Evolutionary conservation across 2,329 filamentous ascomycete species (phyloP), one percentile per base, ranked within the genome.

Genomic region (Davidsoniella australis): DNA sequence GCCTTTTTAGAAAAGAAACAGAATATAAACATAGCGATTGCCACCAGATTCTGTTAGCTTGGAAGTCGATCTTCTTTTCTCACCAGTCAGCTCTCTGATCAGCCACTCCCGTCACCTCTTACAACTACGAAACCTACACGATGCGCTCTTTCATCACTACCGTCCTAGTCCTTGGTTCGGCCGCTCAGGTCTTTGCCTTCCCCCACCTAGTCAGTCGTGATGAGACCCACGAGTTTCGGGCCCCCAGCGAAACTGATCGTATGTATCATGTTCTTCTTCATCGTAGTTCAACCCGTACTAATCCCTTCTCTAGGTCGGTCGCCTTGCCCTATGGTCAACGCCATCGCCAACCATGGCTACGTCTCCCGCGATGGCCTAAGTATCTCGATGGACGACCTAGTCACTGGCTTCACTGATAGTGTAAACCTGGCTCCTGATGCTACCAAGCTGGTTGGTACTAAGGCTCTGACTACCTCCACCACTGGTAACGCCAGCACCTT

Each of bases 401-500:
- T 48, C 3, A 43, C 8, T 16, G 52, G 51, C n/a, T 54, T 57
- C 36, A 52, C 42, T 2, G 54, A 46, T n/a, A 54, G 52, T 29
- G 48, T 55, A n/a, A 54, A 55, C 23, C 42, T 56, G 2, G 48
- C 52, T 41, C 39, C 48, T 3, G 54, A 53, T 33, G 53, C 56
- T 18, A 56, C 52, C 23, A 44, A 48, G 24, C 46, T 48, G 16
- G 53, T 53, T 18, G 56, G 49, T 23, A 47, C 51, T 23, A 50
- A 53, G 41, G 52, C 53, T 6, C 40, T 52, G 24, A 49, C 49
- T 12, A 54, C 58, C 3, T 62, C 60, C 1, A 58, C 60, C 6
- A 62, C 60, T 2, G 58, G 59, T 6, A 57, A 57, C 24, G 44
- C 49, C 41, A 47, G 54, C 7, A 60, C 59, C 2, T 57, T 62